phyloP scores from a whole-genome alignment of 2,329 filamentous ascomycete species.

The Harringtonia aguacate region DNA sequence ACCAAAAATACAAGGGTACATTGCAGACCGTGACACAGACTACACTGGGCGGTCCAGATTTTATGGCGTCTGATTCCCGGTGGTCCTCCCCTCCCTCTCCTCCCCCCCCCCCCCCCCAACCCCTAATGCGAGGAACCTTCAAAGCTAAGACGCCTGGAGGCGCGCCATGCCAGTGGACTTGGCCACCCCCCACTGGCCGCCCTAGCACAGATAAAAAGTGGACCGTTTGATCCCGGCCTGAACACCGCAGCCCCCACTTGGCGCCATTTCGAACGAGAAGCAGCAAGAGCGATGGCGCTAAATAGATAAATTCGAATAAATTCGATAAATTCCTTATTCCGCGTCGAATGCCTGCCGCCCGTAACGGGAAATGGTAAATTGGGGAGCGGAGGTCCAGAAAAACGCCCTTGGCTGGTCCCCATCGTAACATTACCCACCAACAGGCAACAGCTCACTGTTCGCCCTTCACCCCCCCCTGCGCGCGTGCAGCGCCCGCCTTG shows the following conservation, averaged over 20 bases:
- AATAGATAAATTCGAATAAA: neutral
- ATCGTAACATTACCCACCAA: neutral
- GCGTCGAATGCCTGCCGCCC: too few relatives aligned
- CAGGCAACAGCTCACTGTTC: neutral
- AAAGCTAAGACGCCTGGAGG: too few relatives aligned
- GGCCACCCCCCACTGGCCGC: neutral
- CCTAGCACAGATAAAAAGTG: neutral
- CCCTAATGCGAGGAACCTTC: too few relatives aligned
- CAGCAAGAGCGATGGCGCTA: neutral
- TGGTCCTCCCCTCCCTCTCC: too few relatives aligned
- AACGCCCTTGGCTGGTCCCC: too few relatives aligned
- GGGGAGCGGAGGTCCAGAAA: neutral
- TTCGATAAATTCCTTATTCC: too few relatives aligned
- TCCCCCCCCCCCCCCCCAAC: too few relatives aligned
- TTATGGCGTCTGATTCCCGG: too few relatives aligned
- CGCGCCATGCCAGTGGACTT: too few relatives aligned
- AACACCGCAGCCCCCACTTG: neutral
- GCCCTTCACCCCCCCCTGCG: too few relatives aligned
- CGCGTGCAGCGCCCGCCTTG: too few relatives aligned
- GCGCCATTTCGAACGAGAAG: neutral
- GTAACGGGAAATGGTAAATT: neutral
- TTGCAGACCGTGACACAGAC: conserved; percentile 9
- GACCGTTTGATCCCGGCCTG: neutral
- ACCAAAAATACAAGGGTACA: too few relatives aligned
- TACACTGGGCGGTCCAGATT: conserved; percentile 2